Conservation (phyloP, 768 basidiomycete genomes). For the Leccinellum rugosiceps region DNA sequence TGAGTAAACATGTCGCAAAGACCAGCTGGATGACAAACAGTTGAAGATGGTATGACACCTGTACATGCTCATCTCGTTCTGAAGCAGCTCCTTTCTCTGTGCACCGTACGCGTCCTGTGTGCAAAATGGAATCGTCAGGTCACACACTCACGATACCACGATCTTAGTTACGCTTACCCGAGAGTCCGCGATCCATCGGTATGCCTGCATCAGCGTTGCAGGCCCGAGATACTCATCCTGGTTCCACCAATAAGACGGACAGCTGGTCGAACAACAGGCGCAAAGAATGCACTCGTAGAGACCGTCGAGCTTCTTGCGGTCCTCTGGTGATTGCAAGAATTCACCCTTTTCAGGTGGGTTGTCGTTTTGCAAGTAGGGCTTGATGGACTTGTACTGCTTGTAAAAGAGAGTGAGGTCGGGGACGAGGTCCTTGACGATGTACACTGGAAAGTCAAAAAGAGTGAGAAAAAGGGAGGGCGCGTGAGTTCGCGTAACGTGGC, state of each 20-base stretch:
- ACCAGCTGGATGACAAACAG: slow-evolving; percentile 45
- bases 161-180: slow-evolving; percentile 67
- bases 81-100: slow-evolving; percentile 85
- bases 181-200: slow-evolving; percentile 98
- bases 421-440: slow-evolving; percentile 98
- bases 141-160: not conserved
- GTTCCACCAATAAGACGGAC: slow-evolving; percentile 99
- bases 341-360: slow-evolving; percentile 84
- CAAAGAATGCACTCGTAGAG: slow-evolving; percentile 98
- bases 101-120: slow-evolving; percentile 69
- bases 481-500: not conserved
- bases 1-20: not conserved
- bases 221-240: slow-evolving; percentile 98
- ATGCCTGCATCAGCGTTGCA: slow-evolving; percentile 94
- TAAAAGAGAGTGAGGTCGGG: slow-evolving; percentile 89
- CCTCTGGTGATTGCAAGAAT: slow-evolving; percentile 85
- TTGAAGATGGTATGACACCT: slow-evolving; percentile 99
- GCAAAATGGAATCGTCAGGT: not conserved
- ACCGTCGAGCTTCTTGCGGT: slow-evolving; percentile 93
- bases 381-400: slow-evolving; percentile 99
- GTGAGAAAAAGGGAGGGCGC: not conserved
- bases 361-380: slow-evolving; percentile 94
- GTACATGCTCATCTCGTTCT: slow-evolving; percentile 96
- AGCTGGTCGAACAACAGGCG: slow-evolving; percentile 96
- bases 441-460: slow-evolving; percentile 56